Base-by-base conservation (phyloP, 2,329 filamentous ascomycete species). In the Colletotrichum tamarilloi region DNA sequence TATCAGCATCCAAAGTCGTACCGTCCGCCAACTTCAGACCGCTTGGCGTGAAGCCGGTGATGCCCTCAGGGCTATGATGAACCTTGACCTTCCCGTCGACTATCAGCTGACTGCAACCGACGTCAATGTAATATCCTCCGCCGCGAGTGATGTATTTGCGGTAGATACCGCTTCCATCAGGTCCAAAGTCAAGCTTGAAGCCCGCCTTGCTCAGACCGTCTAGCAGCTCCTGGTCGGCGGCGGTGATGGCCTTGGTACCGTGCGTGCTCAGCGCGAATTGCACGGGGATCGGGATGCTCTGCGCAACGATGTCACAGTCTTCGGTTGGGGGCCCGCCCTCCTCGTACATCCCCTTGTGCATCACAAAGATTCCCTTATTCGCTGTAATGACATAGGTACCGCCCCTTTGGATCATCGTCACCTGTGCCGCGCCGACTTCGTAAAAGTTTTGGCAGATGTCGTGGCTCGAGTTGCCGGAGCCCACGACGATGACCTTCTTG, bases 101-200 rank as follows among this genome's bases (percentile, higher is more conserved):
- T 71, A 94, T 92, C 28, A 93, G 84, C 77, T 89, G 81, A 0
- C 88, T 89, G 0, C 87, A 89, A 0, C 92, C 92, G 1, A 93
- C 91, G 73, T 94, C 90, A 74, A 93, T 92, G 80, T 93, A 93
- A 78, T 93, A 93, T 0, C 92, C 92, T 0, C 92, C 92, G 1
- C 91, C 91, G 2, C 89, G 87, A 76, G 91, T 89, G 74, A 92
- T 85, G 77, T 92, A 93, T 79, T 92, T 92, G 65, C 88, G 80
- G 69, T 90, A 85, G 4, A 93, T 83, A 0, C 92, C 91, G 0
- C 86, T 83, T 1, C 84, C 87, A 66, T 91, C 86, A 0, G 89
- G 87, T 0, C 91, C 91, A 1, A 78, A 81, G 75, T 93, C 91
- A 1, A 90, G 80, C 66, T 86, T 86, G 84, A 93, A 93, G 0